phyloP scores from a whole-genome alignment of 768 basidiomycete species.

The Steccherinum ochraceum region DNA sequence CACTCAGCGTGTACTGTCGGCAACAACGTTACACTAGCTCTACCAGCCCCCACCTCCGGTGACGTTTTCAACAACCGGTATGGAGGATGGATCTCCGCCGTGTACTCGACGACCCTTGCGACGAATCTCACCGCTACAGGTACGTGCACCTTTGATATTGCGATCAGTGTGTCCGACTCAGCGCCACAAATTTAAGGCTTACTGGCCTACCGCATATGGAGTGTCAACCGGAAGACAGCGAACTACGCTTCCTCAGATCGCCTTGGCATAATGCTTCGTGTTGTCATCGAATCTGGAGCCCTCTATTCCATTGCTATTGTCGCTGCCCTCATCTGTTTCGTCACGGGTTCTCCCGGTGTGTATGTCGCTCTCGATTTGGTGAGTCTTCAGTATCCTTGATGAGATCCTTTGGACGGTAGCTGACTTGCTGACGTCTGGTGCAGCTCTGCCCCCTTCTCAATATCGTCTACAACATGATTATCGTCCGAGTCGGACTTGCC shows the following conservation, averaged over 20 bases:
- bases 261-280: slow-evolving; percentile 20
- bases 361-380: slow-evolving; percentile 32
- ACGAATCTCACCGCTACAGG: slow-evolving; percentile 27
- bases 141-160: too few relatives aligned
- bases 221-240: slow-evolving; percentile 17
- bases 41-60: slow-evolving; percentile 4
- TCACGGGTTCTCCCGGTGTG: slow-evolving; percentile 21
- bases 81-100: slow-evolving; percentile 27
- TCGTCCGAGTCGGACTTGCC: slow-evolving; percentile 28
- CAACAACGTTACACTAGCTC: slow-evolving; percentile 12
- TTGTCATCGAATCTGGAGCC: slow-evolving; percentile 31
- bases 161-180: too few relatives aligned
- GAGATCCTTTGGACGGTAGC: too few relatives aligned
- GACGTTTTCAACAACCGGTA: slow-evolving; percentile 21
- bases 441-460: slow-evolving; percentile 33
- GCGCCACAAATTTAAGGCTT: too few relatives aligned
- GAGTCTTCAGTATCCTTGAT: slow-evolving; percentile 5
- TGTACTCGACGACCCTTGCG: slow-evolving; percentile 23
- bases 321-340: slow-evolving; percentile 25
- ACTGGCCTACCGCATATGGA: slow-evolving; percentile 27
- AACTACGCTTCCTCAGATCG: slow-evolving; percentile 12
- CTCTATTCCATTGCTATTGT: slow-evolving; percentile 31
- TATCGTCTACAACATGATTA: slow-evolving; percentile 38
- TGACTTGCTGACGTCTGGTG: not conserved
- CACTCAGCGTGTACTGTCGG: slow-evolving; percentile 16